These are phyloP conservation scores for Fusarium sp. DNA, from an alignment of 2,329 filamentous ascomycete genomes.

Conservation along the genomic window DNA sequence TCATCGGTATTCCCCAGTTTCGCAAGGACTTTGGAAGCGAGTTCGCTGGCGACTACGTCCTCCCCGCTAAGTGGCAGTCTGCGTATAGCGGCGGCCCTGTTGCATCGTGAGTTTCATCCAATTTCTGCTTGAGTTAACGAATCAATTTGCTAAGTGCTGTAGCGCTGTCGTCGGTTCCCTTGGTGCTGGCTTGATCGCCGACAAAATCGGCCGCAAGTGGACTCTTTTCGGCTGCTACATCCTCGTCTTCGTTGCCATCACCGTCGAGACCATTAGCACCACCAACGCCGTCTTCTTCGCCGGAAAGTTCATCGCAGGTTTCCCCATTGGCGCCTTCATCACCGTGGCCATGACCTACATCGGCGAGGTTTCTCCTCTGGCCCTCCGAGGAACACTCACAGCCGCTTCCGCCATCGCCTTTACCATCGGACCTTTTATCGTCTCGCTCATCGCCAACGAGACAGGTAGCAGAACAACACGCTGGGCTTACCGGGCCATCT, in stretches of 20 bases:
- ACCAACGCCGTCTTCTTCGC: slow-evolving; percentile 33
- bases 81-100: slow-evolving; percentile 34
- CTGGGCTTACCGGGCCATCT: slow-evolving; percentile 34
- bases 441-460: slow-evolving; percentile 27
- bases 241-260: slow-evolving; percentile 30
- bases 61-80: slow-evolving; percentile 32
- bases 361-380: slow-evolving; percentile 31
- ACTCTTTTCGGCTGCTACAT: slow-evolving; percentile 26
- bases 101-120: slow-evolving; percentile 24
- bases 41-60: slow-evolving; percentile 24
- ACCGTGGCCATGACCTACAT: slow-evolving; percentile 33
- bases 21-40: slow-evolving; percentile 32
- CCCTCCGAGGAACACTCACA: slow-evolving; percentile 29
- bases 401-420: slow-evolving; percentile 28
- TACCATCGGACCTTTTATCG: slow-evolving; percentile 28
- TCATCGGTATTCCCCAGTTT: slow-evolving; percentile 32
- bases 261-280: slow-evolving; percentile 29
- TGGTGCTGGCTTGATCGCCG: slow-evolving; percentile 23
- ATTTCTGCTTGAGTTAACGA: background rate
- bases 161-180: slow-evolving; percentile 30
- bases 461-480: slow-evolving; percentile 13
- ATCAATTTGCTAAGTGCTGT: background rate
- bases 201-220: slow-evolving; percentile 32
- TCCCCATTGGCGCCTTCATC: slow-evolving; percentile 27
- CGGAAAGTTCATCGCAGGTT: slow-evolving; percentile 34